These are phyloP conservation scores for Taiozyma onychis DNA, from an alignment of 1,139 yeast species.

Conservation along the genomic window DNA sequence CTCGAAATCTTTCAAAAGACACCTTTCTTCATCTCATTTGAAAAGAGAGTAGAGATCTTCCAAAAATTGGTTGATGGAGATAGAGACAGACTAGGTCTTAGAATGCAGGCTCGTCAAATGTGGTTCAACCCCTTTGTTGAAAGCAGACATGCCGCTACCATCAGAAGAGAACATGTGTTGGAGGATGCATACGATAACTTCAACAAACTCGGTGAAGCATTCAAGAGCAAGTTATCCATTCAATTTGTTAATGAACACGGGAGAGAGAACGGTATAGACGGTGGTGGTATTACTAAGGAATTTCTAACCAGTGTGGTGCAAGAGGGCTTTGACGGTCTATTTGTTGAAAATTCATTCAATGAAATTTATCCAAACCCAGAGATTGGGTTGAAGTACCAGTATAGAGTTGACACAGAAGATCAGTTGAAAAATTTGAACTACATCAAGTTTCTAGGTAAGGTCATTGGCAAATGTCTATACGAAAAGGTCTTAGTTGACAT, in stretches of 20 bases:
- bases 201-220: conserved; percentile 38
- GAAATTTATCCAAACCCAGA: conserved; percentile 73
- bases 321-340: conserved; percentile 57
- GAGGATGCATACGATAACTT: conserved; percentile 70
- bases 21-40: conserved; percentile 79
- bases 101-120: conserved; percentile 13
- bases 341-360: conserved; percentile 51
- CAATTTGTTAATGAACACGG: conserved; percentile 71
- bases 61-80: conserved; percentile 58
- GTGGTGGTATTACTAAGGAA: conserved; percentile 95
- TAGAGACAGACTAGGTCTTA: conserved; percentile 27
- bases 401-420: conserved; percentile 21
- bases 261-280: conserved; percentile 77
- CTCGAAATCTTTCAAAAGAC: conserved; percentile 52
- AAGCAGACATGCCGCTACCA: conserved; percentile 39
- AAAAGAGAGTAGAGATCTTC: conserved; percentile 66
- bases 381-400: conserved; percentile 34
- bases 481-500: conserved; percentile 79
- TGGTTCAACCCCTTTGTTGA: conserved; percentile 10
- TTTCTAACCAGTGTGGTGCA: conserved; percentile 67
- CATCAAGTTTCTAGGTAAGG: conserved; percentile 65
- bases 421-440: conserved; percentile 34
- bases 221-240: conserved; percentile 60
- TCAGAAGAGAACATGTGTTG: conserved; percentile 62
- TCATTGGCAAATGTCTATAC: conserved; percentile 87